phyloP scores from a whole-genome alignment of 2,329 filamentous ascomycete species.

The Graphium sp. region DNA sequence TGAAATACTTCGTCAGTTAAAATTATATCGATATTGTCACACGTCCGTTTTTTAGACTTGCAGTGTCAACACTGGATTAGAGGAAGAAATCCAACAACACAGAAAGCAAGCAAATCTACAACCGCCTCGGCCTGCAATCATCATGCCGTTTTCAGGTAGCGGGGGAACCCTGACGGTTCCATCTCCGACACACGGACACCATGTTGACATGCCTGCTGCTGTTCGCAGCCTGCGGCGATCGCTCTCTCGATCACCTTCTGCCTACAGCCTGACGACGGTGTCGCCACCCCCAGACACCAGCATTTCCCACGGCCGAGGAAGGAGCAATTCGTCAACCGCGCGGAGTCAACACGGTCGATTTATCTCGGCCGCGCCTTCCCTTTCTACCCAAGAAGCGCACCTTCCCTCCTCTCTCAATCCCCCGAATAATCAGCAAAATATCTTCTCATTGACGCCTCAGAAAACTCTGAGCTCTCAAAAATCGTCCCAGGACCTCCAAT shows the following conservation, averaged over 20 bases:
- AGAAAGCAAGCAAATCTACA: background rate
- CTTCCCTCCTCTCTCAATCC: constrained; percentile 2
- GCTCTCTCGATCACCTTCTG: constrained; percentile 85
- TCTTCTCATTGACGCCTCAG: constrained; percentile 1
- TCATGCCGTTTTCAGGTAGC: constrained; percentile 41
- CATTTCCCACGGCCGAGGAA: no score
- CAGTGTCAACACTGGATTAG: background rate
- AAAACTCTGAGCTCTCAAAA: background rate
- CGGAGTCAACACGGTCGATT: constrained; percentile 28
- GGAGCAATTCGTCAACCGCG: constrained; percentile 37
- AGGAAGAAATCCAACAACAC: background rate
- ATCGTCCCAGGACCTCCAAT: constrained; percentile 1
- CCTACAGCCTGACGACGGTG: constrained; percentile 30
- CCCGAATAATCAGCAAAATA: constrained; percentile 3
- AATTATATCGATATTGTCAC: background rate
- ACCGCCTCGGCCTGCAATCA: constrained; percentile 7
- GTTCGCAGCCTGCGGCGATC: constrained; percentile 75
- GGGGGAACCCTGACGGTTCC: constrained; percentile 68
- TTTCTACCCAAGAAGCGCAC: constrained; percentile 1
- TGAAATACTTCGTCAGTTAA: no score
- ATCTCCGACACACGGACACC: constrained; percentile 69
- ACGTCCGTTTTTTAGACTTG: background rate
- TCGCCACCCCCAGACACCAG: constrained; percentile 2
- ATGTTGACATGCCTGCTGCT: constrained; percentile 66
- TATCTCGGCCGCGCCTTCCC: constrained; percentile 8